Base-by-base conservation (phyloP, 2,329 filamentous ascomycete species). In the Neofusicoccum cordaticola region DNA sequence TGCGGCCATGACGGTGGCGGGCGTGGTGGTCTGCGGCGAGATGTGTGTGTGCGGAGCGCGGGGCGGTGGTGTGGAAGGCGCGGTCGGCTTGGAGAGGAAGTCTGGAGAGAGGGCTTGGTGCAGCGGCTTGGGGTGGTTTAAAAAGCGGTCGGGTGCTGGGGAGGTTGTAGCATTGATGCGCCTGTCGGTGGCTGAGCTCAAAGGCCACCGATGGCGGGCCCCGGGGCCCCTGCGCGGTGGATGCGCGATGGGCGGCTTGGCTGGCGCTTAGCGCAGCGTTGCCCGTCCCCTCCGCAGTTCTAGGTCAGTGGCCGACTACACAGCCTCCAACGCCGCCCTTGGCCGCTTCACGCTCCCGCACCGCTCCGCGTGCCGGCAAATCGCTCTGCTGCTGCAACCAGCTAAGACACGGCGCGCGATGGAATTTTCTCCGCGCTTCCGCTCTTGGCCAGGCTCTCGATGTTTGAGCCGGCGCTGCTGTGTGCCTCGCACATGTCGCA, bases 1-100 rank as follows among this genome's bases (percentile, higher is more conserved):
- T 17, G 45, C 56, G 42, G 41, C 37, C 75, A 77, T 77, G 68
- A 66, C 72, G 66, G 69, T 19, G 60, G 27, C 15, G 47, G 22
- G 39, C 15, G 39, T 13, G 8, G 5, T 35, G 27, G 39, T 34
- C n/a, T 44, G 37, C 15, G 31, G 37, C 15, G 39, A 22, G 9
- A 13, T 19, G n/a, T 15, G 22, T 31, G 22, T 31, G n/a, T 31
- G 61, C 12, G 37, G 61, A 53, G 41, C 7, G n/a, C 8, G 17
- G 12, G 15, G 37, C 27, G 27, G 5, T 31, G 17, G 7, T 34
- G 35, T 22, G n/a, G 34, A 39, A 19, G 31, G 44, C n/a, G 41
- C 17, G 53, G 5, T 39, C n/a, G 56, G 19, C 27, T 44, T 19
- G 27, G 53, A 6, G 52, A 7, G 12, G 2, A 39, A 11, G 39